These are phyloP conservation scores for Vaccinium myrtillus DNA, from an alignment of 148 eudicot species.

Conservation along the genomic window DNA sequence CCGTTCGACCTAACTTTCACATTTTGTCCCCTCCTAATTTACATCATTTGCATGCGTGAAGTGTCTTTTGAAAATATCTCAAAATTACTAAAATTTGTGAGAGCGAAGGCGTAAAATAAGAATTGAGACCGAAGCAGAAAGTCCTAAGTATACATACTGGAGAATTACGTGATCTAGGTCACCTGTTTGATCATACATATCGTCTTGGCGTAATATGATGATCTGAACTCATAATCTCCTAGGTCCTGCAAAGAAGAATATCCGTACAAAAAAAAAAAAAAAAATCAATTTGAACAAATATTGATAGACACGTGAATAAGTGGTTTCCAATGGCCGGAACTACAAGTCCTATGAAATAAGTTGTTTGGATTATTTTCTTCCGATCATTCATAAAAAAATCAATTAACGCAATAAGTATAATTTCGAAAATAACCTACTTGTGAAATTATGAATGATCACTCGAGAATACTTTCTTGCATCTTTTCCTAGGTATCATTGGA, in stretches of 20 bases:
- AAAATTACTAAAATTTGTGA: not conserved
- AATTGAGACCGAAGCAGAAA: not conserved
- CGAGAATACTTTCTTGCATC: not conserved
- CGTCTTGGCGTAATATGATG: not conserved
- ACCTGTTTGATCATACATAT: not conserved
- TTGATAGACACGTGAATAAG: not conserved
- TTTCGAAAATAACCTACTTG: no score
- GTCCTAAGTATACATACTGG: no score
- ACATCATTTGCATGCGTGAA: not conserved
- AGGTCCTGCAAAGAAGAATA: not conserved
- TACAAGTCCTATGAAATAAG: not conserved
- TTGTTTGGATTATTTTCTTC: not conserved
- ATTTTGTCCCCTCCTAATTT: not conserved
- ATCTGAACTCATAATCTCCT: not conserved
- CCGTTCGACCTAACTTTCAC: slow-evolving; percentile 6
- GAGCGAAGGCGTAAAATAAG: not conserved
- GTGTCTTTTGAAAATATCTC: not conserved
- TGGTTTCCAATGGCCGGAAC: not conserved
- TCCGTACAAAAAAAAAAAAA: no score
- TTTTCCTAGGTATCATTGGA: not conserved
- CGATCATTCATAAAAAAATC: no score
- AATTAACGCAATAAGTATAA: no score
- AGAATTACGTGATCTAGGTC: not conserved
- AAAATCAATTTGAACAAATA: not conserved
- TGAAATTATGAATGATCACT: not conserved